A percentile compares a stretch with the other conserved stretches of the same genome.
phyloP scores from a whole-genome alignment of 2,329 filamentous ascomycete genomes.

The Verticillium klebahnii region DNA sequence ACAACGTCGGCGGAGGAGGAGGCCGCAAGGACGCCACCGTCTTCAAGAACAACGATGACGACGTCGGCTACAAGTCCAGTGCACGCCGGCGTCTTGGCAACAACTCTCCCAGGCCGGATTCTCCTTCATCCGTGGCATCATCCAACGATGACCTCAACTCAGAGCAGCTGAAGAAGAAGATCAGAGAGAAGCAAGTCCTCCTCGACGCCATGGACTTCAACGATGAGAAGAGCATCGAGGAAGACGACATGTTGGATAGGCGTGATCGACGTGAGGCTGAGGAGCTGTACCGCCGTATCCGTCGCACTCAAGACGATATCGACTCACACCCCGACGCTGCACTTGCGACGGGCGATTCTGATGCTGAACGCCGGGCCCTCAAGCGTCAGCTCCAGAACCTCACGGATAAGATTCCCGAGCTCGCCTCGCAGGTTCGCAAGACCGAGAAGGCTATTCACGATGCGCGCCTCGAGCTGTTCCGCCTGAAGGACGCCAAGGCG shows the following conservation, averaged over 20 bases:
- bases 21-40: conserved; percentile 89
- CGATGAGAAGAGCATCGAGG: conserved; percentile 83
- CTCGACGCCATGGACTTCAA: conserved; percentile 95
- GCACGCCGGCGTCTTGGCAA: conserved; percentile 80
- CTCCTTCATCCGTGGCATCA: conserved; percentile 60
- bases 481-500: conserved; percentile 86
- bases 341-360: conserved; percentile 69
- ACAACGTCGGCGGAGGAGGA: conserved; percentile 48
- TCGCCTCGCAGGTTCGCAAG: conserved; percentile 86
- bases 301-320: conserved; percentile 90
- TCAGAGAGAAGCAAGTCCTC: conserved; percentile 89
- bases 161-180: conserved; percentile 87
- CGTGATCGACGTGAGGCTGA: conserved; percentile 89
- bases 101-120: conserved; percentile 73
- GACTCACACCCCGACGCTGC: conserved; percentile 80
- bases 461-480: conserved; percentile 86
- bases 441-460: conserved; percentile 92
- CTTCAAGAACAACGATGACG: conserved; percentile 93
- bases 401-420: conserved; percentile 83
- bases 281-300: conserved; percentile 87
- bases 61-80: conserved; percentile 88
- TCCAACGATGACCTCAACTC: conserved; percentile 78
- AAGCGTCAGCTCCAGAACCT: conserved; percentile 86
- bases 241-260: conserved; percentile 87
- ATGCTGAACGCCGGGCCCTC: conserved; percentile 79